phyloP scores from a whole-genome alignment of 2,329 filamentous ascomycete species.

The Ophiocordyceps camponoti-leonardi region DNA sequence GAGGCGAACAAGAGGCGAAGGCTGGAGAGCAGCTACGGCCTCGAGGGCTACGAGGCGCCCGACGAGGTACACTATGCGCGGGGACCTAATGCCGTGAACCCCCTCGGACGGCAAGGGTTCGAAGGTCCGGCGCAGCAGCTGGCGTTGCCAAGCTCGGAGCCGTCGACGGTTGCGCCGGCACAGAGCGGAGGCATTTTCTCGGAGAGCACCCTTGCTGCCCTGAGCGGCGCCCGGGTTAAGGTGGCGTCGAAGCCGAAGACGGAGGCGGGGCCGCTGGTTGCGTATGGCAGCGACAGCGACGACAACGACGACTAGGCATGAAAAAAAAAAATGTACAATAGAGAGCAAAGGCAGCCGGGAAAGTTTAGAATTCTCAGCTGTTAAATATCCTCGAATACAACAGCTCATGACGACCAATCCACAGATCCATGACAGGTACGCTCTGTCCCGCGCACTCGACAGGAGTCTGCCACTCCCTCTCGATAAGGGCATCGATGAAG shows the following conservation, averaged over 20 bases:
- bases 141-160: constrained; percentile 18
- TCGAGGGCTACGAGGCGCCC: constrained; percentile 84
- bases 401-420: constrained; percentile 69
- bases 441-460: constrained; percentile 56
- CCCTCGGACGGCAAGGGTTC: constrained; percentile 36
- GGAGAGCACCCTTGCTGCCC: constrained; percentile 60
- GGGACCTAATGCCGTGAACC: constrained; percentile 51
- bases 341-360: neutral
- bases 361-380: constrained; percentile 30
- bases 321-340: neutral
- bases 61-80: constrained; percentile 87
- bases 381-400: constrained; percentile 80
- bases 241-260: constrained; percentile 37
- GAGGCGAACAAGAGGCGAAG: constrained; percentile 77
- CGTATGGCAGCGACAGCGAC: constrained; percentile 82
- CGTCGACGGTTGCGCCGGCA: constrained; percentile 19
- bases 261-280: constrained; percentile 58
- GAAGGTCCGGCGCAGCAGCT: constrained; percentile 35
- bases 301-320: constrained; percentile 19
- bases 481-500: constrained; percentile 39
- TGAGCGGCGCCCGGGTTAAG: constrained; percentile 42
- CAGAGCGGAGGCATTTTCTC: constrained; percentile 55
- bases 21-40: constrained; percentile 73
- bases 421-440: constrained; percentile 64
- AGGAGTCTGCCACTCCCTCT: constrained; percentile 37